Evolutionary conservation across 225 moss, liverwort and hornwort genomes (phyloP).

Genomic region (Polytrichum commune): DNA sequence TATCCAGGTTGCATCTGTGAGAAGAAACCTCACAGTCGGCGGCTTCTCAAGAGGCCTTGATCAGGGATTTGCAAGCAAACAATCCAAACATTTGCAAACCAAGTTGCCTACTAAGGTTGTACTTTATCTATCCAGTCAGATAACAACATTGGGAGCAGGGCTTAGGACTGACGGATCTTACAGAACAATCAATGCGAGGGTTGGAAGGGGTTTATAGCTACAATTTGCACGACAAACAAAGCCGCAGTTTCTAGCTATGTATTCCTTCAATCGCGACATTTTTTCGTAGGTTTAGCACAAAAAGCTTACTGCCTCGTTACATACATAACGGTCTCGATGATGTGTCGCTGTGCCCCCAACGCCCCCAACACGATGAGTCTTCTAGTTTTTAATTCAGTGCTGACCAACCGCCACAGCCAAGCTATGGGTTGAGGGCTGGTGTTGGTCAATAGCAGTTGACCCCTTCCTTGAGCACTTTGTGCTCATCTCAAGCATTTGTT

Average conservation of each 20-base stretch:
- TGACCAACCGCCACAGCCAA: constrained; percentile 2
- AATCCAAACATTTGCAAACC: background rate
- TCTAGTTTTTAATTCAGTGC: background rate
- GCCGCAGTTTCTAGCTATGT: constrained; percentile 29
- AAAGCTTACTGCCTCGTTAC: background rate
- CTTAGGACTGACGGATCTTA: constrained; percentile 5
- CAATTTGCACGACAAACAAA: constrained; percentile 15
- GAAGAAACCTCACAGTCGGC: constrained; percentile 37
- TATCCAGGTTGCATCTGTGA: constrained; percentile 71
- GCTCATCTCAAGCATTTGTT: constrained; percentile 6
- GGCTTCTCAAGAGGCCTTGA: constrained; percentile 35
- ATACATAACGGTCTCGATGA: background rate
- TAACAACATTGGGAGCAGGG: constrained; percentile 7
- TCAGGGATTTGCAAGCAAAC: background rate
- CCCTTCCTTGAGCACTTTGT: constrained; percentile 9
- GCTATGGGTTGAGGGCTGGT: constrained; percentile 16
- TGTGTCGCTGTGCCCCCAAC: background rate
- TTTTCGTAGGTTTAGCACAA: constrained; percentile 9
- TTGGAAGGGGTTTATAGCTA: constrained; percentile 34
- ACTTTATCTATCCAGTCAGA: background rate
- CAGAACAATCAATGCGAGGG: background rate
- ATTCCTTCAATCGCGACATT: constrained; percentile 8
- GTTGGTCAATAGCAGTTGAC: constrained; percentile 20
- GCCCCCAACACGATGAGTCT: background rate
- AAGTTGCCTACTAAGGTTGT: background rate